Conservation (phyloP, 352 stramenopile species). For the Nothophytophthora sp. region DNA sequence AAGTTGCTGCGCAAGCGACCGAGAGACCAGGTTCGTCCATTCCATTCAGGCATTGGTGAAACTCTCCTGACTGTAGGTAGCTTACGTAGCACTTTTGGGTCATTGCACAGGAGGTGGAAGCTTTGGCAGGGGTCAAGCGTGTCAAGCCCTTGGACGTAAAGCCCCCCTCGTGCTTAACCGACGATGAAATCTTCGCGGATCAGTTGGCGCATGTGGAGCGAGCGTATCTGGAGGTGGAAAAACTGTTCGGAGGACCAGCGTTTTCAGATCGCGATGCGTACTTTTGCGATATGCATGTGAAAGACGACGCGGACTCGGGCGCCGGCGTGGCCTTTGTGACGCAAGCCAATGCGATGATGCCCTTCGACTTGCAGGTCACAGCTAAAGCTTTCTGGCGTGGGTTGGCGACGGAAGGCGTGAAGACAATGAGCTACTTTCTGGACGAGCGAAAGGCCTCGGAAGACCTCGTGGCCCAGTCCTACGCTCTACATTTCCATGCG, state of each 20-base stretch:
- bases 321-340: slow-evolving; percentile 36
- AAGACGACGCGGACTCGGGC: slow-evolving; percentile 4
- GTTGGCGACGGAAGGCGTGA: slow-evolving; percentile 25
- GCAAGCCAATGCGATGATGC: slow-evolving; percentile 30
- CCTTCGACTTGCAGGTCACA: slow-evolving; percentile 29
- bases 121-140: slow-evolving; percentile 15
- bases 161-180: slow-evolving; percentile 2
- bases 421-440: slow-evolving; percentile 30
- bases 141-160: slow-evolving; percentile 7
- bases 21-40: too few relatives aligned
- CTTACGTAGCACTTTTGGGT: too few relatives aligned
- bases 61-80: too few relatives aligned
- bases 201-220: slow-evolving; percentile 22
- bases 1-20: slow-evolving; percentile 20
- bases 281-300: slow-evolving; percentile 22
- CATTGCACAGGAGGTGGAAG: slow-evolving; percentile 13
- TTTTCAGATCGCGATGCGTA: slow-evolving; percentile 8
- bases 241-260: slow-evolving; percentile 14
- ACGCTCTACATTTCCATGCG: slow-evolving; percentile 23
- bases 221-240: slow-evolving; percentile 17
- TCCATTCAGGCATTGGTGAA: too few relatives aligned
- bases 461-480: slow-evolving; percentile 22
- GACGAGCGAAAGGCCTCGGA: slow-evolving; percentile 22
- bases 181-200: slow-evolving; percentile 32
- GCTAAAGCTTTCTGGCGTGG: slow-evolving; percentile 36